Evolutionary conservation across 441 rosid genomes (phyloP), one percentile per base, ranked within the genome.

Genomic region (Adansonia gregorii): DNA sequence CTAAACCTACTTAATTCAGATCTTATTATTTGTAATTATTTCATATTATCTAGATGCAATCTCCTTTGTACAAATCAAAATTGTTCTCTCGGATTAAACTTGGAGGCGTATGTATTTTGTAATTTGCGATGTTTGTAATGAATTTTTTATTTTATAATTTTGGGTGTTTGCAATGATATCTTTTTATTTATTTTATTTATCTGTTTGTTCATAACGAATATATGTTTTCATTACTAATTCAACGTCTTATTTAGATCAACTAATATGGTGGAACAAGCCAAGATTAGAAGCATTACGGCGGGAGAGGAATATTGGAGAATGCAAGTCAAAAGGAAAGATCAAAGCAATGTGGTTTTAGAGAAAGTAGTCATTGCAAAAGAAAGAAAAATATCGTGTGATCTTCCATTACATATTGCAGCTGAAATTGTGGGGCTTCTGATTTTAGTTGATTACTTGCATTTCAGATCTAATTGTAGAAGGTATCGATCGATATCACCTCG

Each of bases 391-490:
- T 15, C 5, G 9, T 48, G 8, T 68, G 14, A 35, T 41, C 48
- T 31, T 41, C 41, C 45, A 24, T 41, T 20, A 64, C 48, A 68
- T 17, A 17, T 48, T 68, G 73, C 73, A 11, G 14, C 41, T 2
- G 2, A 20, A 17, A 3, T 66, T 66, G 51, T n/a, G 5, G 15
- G 19, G 49, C 22, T n/a, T n/a, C n/a, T n/a, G n/a, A n/a, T n/a
- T n/a, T n/a, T n/a, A n/a, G n/a, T 20, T 45, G 72, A 27, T 35
- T 67, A 67, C 43, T 67, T 12, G 71, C 46, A 31, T 15, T 49
- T 12, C 5, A 15, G 55, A 3, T 12, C 55, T 51, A 51, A 4
- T 11, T 51, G 55, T 51, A 51, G 3, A 11, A 51, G 12, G n/a
- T 51, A 10, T 51, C n/a, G n/a, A 51, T 11, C 15, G 14, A 12